Conservation (phyloP, 441 rosid genomes). For the Geranium incanum region DNA sequence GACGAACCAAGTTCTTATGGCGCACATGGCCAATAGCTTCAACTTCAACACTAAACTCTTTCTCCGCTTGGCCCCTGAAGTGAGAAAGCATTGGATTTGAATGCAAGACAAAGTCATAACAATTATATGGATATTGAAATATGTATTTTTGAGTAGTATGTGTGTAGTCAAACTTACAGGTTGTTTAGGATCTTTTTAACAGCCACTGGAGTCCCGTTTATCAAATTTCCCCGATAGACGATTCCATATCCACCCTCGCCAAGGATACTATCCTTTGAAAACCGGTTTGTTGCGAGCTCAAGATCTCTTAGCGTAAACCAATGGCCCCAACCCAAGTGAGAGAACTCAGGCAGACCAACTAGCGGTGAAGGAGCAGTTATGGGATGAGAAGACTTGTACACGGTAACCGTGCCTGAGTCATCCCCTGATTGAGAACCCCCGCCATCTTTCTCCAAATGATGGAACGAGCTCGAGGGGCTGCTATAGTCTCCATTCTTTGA, state of each 20-base stretch:
- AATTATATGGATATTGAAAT: background rate
- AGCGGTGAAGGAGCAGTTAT: constrained; percentile 46
- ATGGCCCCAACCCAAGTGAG: constrained; percentile 97
- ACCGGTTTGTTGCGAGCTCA: constrained; percentile 74
- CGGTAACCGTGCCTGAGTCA: constrained; percentile 53
- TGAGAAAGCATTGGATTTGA: background rate
- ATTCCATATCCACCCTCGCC: constrained; percentile 98
- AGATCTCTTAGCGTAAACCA: constrained; percentile 97
- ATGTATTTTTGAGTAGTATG: background rate
- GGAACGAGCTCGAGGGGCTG: constrained; percentile 39
- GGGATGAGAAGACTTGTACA: constrained; percentile 27
- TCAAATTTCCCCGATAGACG: constrained; percentile 66
- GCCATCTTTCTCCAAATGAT: constrained; percentile 60
- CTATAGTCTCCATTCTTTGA: background rate
- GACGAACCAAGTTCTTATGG: constrained; percentile 95
- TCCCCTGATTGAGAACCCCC: constrained; percentile 75
- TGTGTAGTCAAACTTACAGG: constrained; percentile 43
- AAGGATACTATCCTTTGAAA: constrained; percentile 75
- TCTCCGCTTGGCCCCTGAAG: constrained; percentile 92
- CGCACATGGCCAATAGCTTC: constrained; percentile 98
- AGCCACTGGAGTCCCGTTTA: constrained; percentile 75
- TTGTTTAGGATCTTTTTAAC: constrained; percentile 85
- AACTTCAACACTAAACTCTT: constrained; percentile 86
- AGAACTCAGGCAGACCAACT: constrained; percentile 67
- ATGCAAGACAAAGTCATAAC: background rate